Percentiles rank a stretch among this genome's conserved stretches.
phyloP scores from a whole-genome alignment of 2,329 filamentous ascomycete genomes.

The Beauveria varroae region DNA sequence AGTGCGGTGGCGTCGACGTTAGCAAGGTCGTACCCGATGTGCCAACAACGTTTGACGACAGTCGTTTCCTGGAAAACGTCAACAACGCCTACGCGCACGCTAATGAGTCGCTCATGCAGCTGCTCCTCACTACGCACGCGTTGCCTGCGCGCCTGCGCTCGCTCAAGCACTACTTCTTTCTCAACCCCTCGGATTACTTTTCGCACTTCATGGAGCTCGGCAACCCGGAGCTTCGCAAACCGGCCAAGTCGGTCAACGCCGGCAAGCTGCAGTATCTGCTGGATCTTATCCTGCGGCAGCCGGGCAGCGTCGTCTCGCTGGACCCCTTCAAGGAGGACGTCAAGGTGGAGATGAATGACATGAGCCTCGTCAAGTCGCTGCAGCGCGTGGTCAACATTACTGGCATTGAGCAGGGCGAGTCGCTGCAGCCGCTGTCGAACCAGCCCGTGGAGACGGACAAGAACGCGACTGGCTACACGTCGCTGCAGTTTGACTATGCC shows the following conservation, averaged over 20 bases:
- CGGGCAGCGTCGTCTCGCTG: slow-evolving; percentile 84
- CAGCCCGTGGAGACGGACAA: slow-evolving; percentile 71
- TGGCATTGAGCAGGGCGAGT: slow-evolving; percentile 84
- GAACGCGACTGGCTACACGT: slow-evolving; percentile 83
- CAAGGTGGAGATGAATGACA: slow-evolving; percentile 94
- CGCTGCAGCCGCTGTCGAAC: slow-evolving; percentile 63
- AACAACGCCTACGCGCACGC: slow-evolving; percentile 92
- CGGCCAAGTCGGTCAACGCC: slow-evolving; percentile 80
- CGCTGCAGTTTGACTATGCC: slow-evolving; percentile 85
- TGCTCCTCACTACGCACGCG: slow-evolving; percentile 87
- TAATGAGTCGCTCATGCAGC: slow-evolving; percentile 83
- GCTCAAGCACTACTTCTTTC: slow-evolving; percentile 98
- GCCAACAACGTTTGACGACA: slow-evolving; percentile 89
- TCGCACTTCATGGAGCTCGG: slow-evolving; percentile 94
- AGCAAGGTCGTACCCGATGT: slow-evolving; percentile 82
- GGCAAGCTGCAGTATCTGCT: slow-evolving; percentile 90
- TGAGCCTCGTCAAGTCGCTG: slow-evolving; percentile 84
- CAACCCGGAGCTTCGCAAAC: slow-evolving; percentile 81
- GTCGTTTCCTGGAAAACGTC: slow-evolving; percentile 88
- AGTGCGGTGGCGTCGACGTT: slow-evolving; percentile 92
- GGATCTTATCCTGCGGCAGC: slow-evolving; percentile 94
- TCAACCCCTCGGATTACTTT: slow-evolving; percentile 96
- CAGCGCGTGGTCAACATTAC: slow-evolving; percentile 97
- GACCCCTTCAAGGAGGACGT: slow-evolving; percentile 98
- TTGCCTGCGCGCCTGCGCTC: slow-evolving; percentile 81